Conservation (phyloP, 305 asterid species). For the Fraxinus angustifolia region DNA sequence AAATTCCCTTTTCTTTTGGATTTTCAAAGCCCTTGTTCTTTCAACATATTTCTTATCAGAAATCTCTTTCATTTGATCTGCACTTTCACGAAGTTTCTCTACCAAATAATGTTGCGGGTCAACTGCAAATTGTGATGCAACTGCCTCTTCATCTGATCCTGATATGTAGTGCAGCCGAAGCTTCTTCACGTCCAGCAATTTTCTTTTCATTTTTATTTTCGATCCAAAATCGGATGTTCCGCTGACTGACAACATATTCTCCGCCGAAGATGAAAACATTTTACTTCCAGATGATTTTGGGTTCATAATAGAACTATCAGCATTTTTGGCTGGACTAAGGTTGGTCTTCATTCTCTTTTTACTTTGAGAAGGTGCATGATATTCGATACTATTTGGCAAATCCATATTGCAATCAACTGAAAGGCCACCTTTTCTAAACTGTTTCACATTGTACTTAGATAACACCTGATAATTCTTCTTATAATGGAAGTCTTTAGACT, state of each 20-base stretch:
- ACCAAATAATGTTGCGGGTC: slow-evolving; percentile 21
- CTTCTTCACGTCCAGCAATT: slow-evolving; percentile 33
- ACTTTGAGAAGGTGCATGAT: slow-evolving; percentile 23
- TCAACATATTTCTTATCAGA: slow-evolving; percentile 24
- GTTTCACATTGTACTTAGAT: slow-evolving; percentile 34
- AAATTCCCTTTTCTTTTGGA: slow-evolving; percentile 29
- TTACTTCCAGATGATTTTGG: slow-evolving; percentile 37
- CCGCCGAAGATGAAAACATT: slow-evolving; percentile 50
- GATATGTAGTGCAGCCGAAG: slow-evolving; percentile 25
- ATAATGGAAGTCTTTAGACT: slow-evolving; percentile 22
- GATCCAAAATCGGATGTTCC: slow-evolving; percentile 35
- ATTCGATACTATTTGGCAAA: slow-evolving; percentile 23
- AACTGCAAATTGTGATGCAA: slow-evolving; percentile 28
- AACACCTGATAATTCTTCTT: slow-evolving; percentile 30
- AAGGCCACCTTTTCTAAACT: slow-evolving; percentile 29
- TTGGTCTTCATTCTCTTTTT: slow-evolving; percentile 27
- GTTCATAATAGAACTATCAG: slow-evolving; percentile 27
- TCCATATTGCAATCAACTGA: slow-evolving; percentile 21
- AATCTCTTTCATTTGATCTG: slow-evolving; percentile 25
- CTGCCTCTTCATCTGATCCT: slow-evolving; percentile 38
- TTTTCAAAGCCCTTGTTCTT: slow-evolving; percentile 33
- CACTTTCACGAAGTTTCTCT: slow-evolving; percentile 23
- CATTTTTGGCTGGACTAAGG: slow-evolving; percentile 18
- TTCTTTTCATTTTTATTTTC: slow-evolving; percentile 36
- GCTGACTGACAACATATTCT: slow-evolving; percentile 34